Conservation (phyloP, 345 rosid genomes). For the Raphanus raphanistrum region DNA sequence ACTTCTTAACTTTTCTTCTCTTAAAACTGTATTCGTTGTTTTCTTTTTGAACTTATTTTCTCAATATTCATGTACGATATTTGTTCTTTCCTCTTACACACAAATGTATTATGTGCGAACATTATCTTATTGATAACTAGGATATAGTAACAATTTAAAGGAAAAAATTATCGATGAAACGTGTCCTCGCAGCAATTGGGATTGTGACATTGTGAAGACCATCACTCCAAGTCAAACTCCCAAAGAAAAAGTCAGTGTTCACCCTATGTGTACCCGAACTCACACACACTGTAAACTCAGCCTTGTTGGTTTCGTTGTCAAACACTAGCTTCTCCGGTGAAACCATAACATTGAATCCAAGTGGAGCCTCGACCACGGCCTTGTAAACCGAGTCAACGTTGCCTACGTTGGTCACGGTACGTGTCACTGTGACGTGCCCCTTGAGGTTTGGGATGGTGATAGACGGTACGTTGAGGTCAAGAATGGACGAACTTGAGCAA, state of each 20-base stretch:
- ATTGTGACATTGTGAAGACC: slow-evolving; percentile 42
- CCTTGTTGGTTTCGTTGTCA: slow-evolving; percentile 22
- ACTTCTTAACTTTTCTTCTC: neutral
- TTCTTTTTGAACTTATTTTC: too few species aligned
- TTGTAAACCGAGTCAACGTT: slow-evolving; percentile 40
- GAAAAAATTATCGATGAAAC: slow-evolving; percentile 13
- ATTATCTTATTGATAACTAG: neutral
- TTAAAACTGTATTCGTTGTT: too few species aligned
- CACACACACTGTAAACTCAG: slow-evolving; percentile 36
- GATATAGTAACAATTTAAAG: neutral
- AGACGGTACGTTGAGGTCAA: slow-evolving; percentile 63
- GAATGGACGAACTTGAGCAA: slow-evolving; percentile 38
- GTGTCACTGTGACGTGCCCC: slow-evolving; percentile 37
- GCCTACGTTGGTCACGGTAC: slow-evolving; percentile 68
- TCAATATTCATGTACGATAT: too few species aligned
- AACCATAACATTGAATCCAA: slow-evolving; percentile 38
- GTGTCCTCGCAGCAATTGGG: slow-evolving; percentile 47
- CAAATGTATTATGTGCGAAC: neutral
- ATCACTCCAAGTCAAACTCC: slow-evolving; percentile 51
- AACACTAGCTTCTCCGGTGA: slow-evolving; percentile 44
- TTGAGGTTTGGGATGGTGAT: slow-evolving; percentile 54
- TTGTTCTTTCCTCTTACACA: neutral
- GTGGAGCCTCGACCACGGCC: slow-evolving; percentile 48
- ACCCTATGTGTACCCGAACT: slow-evolving; percentile 22
- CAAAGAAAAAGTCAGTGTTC: slow-evolving; percentile 46